Evolutionary conservation across 2,329 filamentous ascomycete genomes (phyloP).

Genomic region (Xylaria sp.): DNA sequence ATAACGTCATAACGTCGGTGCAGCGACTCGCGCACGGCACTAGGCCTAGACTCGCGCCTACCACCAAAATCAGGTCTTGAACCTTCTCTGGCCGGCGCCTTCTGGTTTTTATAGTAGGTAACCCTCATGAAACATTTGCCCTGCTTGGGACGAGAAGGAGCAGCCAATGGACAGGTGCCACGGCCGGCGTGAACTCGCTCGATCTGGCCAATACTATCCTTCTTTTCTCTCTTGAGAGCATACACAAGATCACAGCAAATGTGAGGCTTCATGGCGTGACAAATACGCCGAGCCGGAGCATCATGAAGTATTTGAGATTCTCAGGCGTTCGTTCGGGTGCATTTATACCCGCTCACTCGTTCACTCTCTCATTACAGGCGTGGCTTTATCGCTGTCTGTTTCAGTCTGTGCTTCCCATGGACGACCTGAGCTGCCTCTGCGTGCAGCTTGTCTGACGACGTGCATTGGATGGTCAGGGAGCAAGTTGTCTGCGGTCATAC

Average conservation of each 20-base stretch:
- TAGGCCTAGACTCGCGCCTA: not conserved
- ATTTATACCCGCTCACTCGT: not conserved
- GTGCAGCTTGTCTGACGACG: not conserved
- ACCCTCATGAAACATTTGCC: not conserved
- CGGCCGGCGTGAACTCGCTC: not conserved
- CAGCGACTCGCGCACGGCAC: not conserved
- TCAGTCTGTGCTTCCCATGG: not conserved
- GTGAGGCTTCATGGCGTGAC: no score
- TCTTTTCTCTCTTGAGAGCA: no score
- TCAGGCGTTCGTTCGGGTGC: not conserved
- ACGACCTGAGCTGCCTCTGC: not conserved
- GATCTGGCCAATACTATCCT: not conserved
- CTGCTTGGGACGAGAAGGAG: not conserved
- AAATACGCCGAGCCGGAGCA: not conserved
- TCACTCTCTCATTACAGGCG: not conserved
- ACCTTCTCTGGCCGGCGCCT: no score
- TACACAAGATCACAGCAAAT: no score
- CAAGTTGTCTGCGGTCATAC: not conserved
- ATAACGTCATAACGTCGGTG: not conserved
- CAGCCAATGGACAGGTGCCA: not conserved
- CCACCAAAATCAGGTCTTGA: not conserved
- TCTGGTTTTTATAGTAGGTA: not conserved
- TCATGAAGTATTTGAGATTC: not conserved
- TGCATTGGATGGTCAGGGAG: not conserved
- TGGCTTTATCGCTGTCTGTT: not conserved